These are phyloP conservation scores for Hydrangea macrophylla DNA, from an alignment of 148 eudicot species.

Conservation along the genomic window DNA sequence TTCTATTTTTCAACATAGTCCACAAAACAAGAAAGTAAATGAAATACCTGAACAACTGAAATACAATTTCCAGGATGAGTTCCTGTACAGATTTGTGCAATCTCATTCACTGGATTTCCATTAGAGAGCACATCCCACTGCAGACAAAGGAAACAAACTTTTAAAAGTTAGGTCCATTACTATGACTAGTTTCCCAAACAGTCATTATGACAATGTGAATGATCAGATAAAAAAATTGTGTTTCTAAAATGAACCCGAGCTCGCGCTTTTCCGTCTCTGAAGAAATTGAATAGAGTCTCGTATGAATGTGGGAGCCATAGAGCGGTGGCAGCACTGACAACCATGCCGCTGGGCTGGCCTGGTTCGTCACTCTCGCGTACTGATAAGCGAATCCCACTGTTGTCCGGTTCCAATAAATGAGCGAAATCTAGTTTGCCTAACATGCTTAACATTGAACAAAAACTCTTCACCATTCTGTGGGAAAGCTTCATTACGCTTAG, in stretches of 20 bases:
- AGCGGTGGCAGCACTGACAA: slow-evolving; percentile 39
- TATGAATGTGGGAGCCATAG: slow-evolving; percentile 52
- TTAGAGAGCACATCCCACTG: slow-evolving; percentile 60
- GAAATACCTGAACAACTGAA: slow-evolving; percentile 50
- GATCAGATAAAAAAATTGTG: background rate
- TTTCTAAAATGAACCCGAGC: slow-evolving; percentile 32
- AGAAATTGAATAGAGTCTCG: slow-evolving; percentile 33
- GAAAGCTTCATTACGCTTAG: slow-evolving; percentile 40
- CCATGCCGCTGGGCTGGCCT: slow-evolving; percentile 30
- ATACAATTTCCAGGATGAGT: slow-evolving; percentile 37
- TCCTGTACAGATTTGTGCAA: slow-evolving; percentile 37
- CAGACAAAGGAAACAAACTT: background rate
- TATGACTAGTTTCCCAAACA: background rate
- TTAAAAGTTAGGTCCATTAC: background rate
- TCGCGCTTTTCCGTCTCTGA: slow-evolving; percentile 35
- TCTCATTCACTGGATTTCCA: slow-evolving; percentile 26
- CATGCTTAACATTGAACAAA: slow-evolving; percentile 34
- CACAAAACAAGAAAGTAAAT: background rate
- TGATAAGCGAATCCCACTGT: slow-evolving; percentile 25
- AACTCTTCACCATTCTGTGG: slow-evolving; percentile 46
- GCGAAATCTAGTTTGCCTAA: slow-evolving; percentile 19
- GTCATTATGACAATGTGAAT: background rate
- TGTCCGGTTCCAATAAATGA: slow-evolving; percentile 20
- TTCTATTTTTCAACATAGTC: background rate
- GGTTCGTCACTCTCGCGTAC: slow-evolving; percentile 20